phyloP scores from a whole-genome alignment of 345 rosid genomes.

The Erysimum cheiranthoides region DNA sequence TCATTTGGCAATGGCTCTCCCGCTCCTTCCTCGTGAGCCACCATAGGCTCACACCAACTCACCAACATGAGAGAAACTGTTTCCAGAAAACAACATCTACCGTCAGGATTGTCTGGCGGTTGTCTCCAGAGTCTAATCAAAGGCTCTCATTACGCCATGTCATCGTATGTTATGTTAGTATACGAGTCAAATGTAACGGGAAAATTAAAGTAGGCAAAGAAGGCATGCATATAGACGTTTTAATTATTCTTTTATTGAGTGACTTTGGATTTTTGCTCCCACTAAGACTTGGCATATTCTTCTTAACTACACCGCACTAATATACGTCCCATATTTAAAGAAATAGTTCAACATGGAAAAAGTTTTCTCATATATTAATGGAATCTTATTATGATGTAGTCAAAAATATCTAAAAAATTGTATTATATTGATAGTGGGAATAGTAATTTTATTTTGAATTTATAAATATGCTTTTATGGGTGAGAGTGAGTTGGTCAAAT shows the following conservation, averaged over 20 bases:
- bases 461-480: neutral
- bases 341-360: constrained; percentile 15
- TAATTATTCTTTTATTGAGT: constrained; percentile 16
- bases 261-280: constrained; percentile 19
- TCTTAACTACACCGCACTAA: constrained; percentile 34
- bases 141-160: constrained; percentile 5
- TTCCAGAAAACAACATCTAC: constrained; percentile 25
- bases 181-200: constrained; percentile 12
- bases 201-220: constrained; percentile 4
- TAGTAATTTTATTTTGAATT: neutral
- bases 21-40: constrained; percentile 35
- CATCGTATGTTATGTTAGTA: neutral
- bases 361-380: neutral
- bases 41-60: constrained; percentile 20
- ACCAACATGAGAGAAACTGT: constrained; percentile 27
- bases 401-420: constrained; percentile 28
- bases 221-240: constrained; percentile 34
- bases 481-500: neutral
- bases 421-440: constrained; percentile 19
- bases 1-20: neutral
- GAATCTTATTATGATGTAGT: constrained; percentile 14
- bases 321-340: neutral
- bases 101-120: constrained; percentile 22
- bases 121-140: constrained; percentile 9
- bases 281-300: constrained; percentile 34